A percentile compares a stretch with the other conserved stretches of the same genome.
Conservation (phyloP, 805 yeast species). For the Myxozyma monticola region DNA sequence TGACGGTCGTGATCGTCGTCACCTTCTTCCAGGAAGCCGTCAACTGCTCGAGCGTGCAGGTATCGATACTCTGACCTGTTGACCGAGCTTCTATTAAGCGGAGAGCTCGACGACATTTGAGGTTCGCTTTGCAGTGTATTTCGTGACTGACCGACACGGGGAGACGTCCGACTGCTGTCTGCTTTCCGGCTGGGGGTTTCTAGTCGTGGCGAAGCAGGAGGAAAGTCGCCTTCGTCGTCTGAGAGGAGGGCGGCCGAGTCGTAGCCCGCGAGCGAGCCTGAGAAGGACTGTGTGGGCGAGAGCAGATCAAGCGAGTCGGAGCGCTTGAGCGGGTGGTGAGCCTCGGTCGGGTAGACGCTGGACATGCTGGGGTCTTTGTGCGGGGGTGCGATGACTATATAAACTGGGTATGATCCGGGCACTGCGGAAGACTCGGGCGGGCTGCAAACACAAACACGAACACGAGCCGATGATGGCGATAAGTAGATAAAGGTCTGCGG, state of each 20-base stretch:
- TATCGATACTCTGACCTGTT: conserved; percentile 28
- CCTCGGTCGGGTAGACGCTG: too few relatives aligned
- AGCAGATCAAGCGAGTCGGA: conserved; percentile 28
- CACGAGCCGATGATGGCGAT: too few relatives aligned
- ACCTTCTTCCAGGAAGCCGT: conserved; percentile 7
- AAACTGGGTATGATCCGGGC: too few relatives aligned
- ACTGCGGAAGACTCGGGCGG: too few relatives aligned
- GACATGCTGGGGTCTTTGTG: too few relatives aligned
- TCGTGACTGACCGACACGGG: not conserved
- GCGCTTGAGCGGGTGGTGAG: conserved; percentile 17
- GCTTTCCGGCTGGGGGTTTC: not conserved
- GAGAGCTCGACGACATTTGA: conserved; percentile 8
- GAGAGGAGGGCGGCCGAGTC: conserved; percentile 19
- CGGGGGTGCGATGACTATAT: too few relatives aligned
- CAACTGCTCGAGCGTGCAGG: conserved; percentile 20
- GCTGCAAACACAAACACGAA: not conserved
- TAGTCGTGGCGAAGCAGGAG: not conserved
- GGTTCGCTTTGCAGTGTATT: conserved; percentile 3
- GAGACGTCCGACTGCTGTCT: conserved; percentile 3
- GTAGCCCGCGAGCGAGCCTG: conserved; percentile 17
- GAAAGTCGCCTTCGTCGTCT: conserved; percentile 20
- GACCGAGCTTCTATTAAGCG: conserved; percentile 20
- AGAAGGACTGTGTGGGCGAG: conserved; percentile 28
- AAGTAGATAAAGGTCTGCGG: too few relatives aligned
- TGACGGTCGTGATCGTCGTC: conserved; percentile 3